Evolutionary conservation across 2,329 filamentous ascomycete genomes (phyloP).

Genomic region (Raffaelea albimanens): DNA sequence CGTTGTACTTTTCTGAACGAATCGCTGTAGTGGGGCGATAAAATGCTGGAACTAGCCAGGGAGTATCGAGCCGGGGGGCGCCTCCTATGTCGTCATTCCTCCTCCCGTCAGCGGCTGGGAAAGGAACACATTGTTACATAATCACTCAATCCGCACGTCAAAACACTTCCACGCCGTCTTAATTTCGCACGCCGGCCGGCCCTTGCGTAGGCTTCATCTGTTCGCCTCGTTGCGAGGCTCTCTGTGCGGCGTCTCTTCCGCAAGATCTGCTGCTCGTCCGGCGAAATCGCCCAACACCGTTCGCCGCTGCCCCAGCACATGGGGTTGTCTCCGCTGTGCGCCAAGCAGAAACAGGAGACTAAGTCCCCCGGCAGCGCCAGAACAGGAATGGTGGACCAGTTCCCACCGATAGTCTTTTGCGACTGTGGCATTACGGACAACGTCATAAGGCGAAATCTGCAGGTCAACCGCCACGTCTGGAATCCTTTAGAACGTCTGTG

Average conservation of each 20-base stretch:
- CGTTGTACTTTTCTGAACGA: too few species aligned
- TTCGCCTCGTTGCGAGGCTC: too few species aligned
- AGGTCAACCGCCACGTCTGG: neutral
- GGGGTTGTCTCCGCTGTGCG: neutral
- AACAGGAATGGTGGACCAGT: neutral
- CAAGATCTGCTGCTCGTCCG: too few species aligned
- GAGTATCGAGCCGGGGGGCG: neutral
- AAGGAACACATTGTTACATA: neutral
- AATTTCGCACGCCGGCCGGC: neutral
- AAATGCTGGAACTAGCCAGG: neutral
- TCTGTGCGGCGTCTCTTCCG: too few species aligned
- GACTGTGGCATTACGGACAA: neutral
- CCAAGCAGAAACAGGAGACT: neutral
- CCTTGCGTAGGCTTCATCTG: too few species aligned
- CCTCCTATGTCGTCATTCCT: neutral
- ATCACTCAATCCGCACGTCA: neutral
- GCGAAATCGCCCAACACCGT: too few species aligned
- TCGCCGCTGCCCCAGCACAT: neutral
- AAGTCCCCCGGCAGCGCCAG: neutral
- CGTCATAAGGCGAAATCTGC: neutral
- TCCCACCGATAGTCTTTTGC: too few species aligned
- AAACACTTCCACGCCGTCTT: neutral
- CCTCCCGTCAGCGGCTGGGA: neutral
- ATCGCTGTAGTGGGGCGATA: too few species aligned
- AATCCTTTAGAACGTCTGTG: conserved; percentile 6